phyloP scores from a whole-genome alignment of 2,329 filamentous ascomycete genomes.

The Acarospora socialis region DNA sequence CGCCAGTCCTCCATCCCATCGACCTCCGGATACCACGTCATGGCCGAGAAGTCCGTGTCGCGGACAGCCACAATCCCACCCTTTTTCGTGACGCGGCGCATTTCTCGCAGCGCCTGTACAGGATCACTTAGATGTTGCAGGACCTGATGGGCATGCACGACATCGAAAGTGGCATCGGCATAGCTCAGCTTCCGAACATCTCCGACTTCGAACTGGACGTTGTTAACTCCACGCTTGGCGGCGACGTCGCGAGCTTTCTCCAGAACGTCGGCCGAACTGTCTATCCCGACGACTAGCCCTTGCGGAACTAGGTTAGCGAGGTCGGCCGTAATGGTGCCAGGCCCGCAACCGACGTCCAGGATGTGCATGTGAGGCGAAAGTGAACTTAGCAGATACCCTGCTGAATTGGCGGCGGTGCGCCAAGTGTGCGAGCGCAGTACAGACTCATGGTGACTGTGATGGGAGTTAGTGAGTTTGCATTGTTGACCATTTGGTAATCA shows the following conservation, averaged over 20 bases:
- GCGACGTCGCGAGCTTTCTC: constrained; percentile 21
- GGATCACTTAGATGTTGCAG: constrained; percentile 42
- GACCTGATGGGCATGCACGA: constrained; percentile 47
- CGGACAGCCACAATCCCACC: constrained; percentile 39
- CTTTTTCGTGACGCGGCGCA: constrained; percentile 38
- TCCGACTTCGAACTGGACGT: constrained; percentile 23
- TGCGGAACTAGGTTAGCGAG: constrained; percentile 25
- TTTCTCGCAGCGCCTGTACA: constrained; percentile 35
- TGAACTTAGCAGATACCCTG: constrained; percentile 26
- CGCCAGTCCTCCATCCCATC: constrained; percentile 17
- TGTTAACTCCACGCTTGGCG: constrained; percentile 18
- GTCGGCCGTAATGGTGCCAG: constrained; percentile 30
- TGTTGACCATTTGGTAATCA: no score
- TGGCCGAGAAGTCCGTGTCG: constrained; percentile 24
- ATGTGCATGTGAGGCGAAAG: constrained; percentile 24
- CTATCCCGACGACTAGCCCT: constrained; percentile 26
- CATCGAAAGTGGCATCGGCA: constrained; percentile 38
- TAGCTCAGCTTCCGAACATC: constrained; percentile 30
- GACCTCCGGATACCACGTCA: constrained; percentile 22
- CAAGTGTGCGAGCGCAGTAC: constrained; percentile 23
- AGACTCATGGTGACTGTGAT: constrained; percentile 25
- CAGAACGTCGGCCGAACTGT: constrained; percentile 19
- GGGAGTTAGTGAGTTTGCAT: no score
- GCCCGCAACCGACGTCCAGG: constrained; percentile 31
- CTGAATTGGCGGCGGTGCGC: constrained; percentile 23